A percentile compares a stretch with the other conserved stretches of the same genome.
Conservation (phyloP, 1,139 yeast species). For the Arxiozyma bovina region DNA sequence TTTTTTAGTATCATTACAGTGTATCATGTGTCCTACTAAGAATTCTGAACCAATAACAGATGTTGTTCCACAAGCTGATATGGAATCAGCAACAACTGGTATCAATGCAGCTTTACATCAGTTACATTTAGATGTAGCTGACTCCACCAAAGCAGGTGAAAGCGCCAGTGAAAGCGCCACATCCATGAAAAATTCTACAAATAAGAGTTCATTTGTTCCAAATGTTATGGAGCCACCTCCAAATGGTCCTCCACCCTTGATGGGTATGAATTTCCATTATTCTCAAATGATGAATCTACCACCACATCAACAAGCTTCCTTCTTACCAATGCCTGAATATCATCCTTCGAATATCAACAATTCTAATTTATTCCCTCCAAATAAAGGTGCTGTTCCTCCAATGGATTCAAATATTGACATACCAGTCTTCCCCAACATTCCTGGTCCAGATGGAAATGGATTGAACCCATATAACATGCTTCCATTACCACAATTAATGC, state of each 20-base stretch:
- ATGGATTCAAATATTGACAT: conserved; percentile 12
- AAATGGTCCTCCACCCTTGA: conserved; percentile 21
- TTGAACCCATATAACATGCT: conserved; percentile 3
- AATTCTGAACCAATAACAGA: neutral
- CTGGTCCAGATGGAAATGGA: conserved; percentile 6
- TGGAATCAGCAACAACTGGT: conserved; percentile 10
- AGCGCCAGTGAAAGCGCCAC: neutral
- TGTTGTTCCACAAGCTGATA: conserved; percentile 18
- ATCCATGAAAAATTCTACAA: neutral
- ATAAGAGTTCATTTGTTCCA: neutral
- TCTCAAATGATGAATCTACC: conserved; percentile 31
- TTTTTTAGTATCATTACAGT: too few species aligned
- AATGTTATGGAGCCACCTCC: neutral
- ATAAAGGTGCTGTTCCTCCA: neutral
- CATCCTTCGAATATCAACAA: conserved; percentile 9
- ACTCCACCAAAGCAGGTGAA: neutral
- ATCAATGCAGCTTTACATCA: conserved; percentile 28
- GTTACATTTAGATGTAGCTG: conserved; percentile 16
- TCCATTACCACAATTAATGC: conserved; percentile 4
- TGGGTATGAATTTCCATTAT: conserved; percentile 28
- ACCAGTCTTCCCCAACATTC: conserved; percentile 13
- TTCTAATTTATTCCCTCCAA: neutral
- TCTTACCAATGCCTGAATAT: conserved; percentile 18
- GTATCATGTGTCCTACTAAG: conserved; percentile 2
- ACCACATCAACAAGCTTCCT: conserved; percentile 13